A percentile compares a stretch with the other conserved stretches of the same genome.
Evolutionary conservation across 805 yeast genomes (phyloP).

Genomic region (Candida sonorensis): DNA sequence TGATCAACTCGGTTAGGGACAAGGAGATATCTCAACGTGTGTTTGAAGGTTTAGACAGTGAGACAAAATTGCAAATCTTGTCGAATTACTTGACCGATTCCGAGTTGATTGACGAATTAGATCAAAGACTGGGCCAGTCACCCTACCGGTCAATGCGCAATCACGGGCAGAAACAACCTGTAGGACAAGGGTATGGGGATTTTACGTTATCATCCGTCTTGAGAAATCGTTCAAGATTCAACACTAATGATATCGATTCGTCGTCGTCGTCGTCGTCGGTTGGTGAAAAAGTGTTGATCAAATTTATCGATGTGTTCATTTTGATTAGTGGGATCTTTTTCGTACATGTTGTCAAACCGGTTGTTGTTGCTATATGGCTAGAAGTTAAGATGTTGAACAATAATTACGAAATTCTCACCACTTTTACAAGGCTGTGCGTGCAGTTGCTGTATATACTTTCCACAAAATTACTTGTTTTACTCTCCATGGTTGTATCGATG

Average conservation of each 20-base stretch:
- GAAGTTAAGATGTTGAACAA: slow-evolving; percentile 5
- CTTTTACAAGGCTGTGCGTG: background rate
- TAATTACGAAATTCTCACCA: slow-evolving; percentile 5
- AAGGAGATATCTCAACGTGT: slow-evolving; percentile 2
- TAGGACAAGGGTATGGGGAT: too few species aligned
- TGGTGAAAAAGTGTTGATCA: slow-evolving; percentile 2
- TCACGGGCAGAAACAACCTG: too few species aligned
- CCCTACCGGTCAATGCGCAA: too few species aligned
- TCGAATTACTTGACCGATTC: slow-evolving; percentile 15
- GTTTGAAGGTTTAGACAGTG: slow-evolving; percentile 8
- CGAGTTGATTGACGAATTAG: too few species aligned
- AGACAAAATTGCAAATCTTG: slow-evolving; percentile 13
- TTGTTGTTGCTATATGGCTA: slow-evolving; percentile 1
- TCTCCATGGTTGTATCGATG: too few species aligned
- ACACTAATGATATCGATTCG: too few species aligned
- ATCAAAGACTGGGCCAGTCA: too few species aligned
- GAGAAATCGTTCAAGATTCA: too few species aligned
- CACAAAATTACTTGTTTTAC: too few species aligned
- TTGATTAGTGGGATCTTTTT: slow-evolving; percentile 1
- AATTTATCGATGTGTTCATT: slow-evolving; percentile 2
- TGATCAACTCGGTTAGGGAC: slow-evolving; percentile 11
- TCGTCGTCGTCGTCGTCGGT: too few species aligned
- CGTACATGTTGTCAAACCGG: slow-evolving; percentile 1
- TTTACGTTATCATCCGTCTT: too few species aligned
- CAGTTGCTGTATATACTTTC: background rate